A percentile compares a stretch with the other conserved stretches of the same genome.
Evolutionary conservation across 2,329 filamentous ascomycete species (phyloP).

Genomic region (Fusarium concolor): DNA sequence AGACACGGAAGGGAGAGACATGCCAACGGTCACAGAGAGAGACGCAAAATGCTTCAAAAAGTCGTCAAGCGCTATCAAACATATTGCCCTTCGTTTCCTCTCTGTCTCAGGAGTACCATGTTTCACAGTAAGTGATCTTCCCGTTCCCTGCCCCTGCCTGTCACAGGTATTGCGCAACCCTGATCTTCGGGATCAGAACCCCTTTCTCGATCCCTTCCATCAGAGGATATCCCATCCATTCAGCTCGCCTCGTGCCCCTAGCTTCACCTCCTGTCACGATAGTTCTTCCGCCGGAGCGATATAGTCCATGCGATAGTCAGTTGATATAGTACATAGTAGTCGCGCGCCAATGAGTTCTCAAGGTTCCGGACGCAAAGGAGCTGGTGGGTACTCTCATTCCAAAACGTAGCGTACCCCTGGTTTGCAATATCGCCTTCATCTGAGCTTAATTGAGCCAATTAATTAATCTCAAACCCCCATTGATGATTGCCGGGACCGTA

Average conservation of each 20-base stretch:
- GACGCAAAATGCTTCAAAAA: not conserved
- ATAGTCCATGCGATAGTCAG: slow-evolving; percentile 20
- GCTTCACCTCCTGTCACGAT: not conserved
- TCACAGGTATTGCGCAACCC: slow-evolving; percentile 13
- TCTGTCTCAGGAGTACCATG: slow-evolving; percentile 30
- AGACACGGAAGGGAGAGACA: slow-evolving; percentile 38
- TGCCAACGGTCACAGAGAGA: slow-evolving; percentile 28
- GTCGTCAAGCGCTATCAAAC: slow-evolving; percentile 1
- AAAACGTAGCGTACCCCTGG: slow-evolving; percentile 22
- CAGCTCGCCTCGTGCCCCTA: slow-evolving; percentile 20
- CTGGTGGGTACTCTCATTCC: slow-evolving; percentile 23
- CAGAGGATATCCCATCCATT: slow-evolving; percentile 8
- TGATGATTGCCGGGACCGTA: slow-evolving; percentile 4
- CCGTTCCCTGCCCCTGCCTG: slow-evolving; percentile 15
- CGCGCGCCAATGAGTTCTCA: slow-evolving; percentile 1
- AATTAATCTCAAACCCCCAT: slow-evolving; percentile 31
- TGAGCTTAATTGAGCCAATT: slow-evolving; percentile 37
- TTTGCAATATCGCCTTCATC: slow-evolving; percentile 28
- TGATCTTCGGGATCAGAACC: slow-evolving; percentile 16
- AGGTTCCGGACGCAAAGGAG: slow-evolving; percentile 2
- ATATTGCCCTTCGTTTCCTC: slow-evolving; percentile 1
- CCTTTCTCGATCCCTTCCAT: slow-evolving; percentile 22
- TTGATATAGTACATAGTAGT: slow-evolving; percentile 7
- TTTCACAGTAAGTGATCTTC: slow-evolving; percentile 26
- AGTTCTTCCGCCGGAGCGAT: slow-evolving; percentile 20